Evolutionary conservation across 768 basidiomycete genomes (phyloP), one percentile per base, ranked within the genome.

Genomic region (Fomitopsis pulvina): DNA sequence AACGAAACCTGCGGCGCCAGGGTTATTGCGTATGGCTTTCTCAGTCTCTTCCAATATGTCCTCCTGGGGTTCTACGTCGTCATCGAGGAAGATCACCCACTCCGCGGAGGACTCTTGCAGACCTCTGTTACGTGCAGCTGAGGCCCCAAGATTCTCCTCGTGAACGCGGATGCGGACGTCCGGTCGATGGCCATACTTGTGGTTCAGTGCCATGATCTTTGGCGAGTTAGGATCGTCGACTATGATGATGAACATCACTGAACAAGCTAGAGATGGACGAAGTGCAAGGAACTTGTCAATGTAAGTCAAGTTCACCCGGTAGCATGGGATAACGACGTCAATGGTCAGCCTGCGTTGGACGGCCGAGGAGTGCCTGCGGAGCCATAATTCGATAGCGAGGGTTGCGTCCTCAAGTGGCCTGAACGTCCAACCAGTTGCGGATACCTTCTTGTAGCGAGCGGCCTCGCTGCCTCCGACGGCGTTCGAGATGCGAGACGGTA

Each of bases 81-180:
- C 81, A 54, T 83, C 80, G n/a, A 83, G 66, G 61, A 83, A 83
- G 18, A 73, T 59, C 1, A 75, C 66, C 78, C 77, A 81, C 26
- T 81, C 77, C 0, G 77, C 79, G 0, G 79, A 65, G 14, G 77
- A 77, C 60, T 81, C 78, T 34, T 60, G 59, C 53, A 81, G 63
- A 8, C 79, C 79, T 44, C 78, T 59, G 58, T 83, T 81, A 4
- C 81, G 69, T 11, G 79, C 73, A 1, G 70, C 74, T 0, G 78
- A 75, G 0, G 79, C 78, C 2, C 80, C 79, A 1, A 71, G 54
- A 53, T 80, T 80, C 10, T 46, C 44, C 2, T 57, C 34, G 56
- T 83, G 78, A 43, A 71, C 60, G 11, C 79, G 72, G 48, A 83
- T 79, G 25, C 78, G 75, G 37, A 83, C 68, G 39, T 82, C 75